A percentile compares a stretch with the other conserved stretches of the same genome.
Evolutionary conservation across 768 basidiomycete species (phyloP).

Genomic region (Russula ochroleuca): DNA sequence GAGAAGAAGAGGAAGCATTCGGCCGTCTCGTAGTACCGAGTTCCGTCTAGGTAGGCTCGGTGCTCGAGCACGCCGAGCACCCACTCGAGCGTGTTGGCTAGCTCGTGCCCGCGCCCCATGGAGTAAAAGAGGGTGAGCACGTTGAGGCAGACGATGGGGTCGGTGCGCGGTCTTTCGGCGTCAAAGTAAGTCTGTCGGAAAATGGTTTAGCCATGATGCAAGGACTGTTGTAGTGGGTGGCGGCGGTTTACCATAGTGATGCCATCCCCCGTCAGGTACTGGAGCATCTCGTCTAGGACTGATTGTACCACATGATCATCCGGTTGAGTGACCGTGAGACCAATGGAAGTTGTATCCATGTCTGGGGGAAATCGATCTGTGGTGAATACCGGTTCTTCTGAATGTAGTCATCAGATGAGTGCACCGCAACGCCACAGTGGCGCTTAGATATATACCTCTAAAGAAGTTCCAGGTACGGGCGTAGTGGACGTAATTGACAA

Average conservation of each 20-base stretch:
- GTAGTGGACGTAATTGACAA: constrained; percentile 41
- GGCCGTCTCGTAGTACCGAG: constrained; percentile 50
- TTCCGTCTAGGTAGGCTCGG: constrained; percentile 52
- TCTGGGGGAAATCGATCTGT: constrained; percentile 51
- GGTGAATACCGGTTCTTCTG: constrained; percentile 37
- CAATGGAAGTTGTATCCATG: constrained; percentile 56
- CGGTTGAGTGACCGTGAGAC: constrained; percentile 40
- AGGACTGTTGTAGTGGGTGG: not conserved
- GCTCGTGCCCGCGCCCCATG: constrained; percentile 45
- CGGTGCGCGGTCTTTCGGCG: constrained; percentile 46
- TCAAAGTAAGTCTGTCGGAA: constrained; percentile 49
- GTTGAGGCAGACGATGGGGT: constrained; percentile 53
- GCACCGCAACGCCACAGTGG: constrained; percentile 36
- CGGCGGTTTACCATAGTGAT: constrained; percentile 35
- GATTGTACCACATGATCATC: constrained; percentile 36
- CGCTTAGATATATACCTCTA: constrained; percentile 36
- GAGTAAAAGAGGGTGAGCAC: constrained; percentile 47
- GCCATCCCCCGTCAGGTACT: constrained; percentile 46
- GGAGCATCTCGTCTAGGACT: constrained; percentile 56
- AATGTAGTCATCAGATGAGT: constrained; percentile 30
- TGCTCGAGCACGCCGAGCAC: constrained; percentile 46
- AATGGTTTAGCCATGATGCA: constrained; percentile 3
- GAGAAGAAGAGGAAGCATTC: constrained; percentile 54
- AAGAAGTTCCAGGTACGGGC: constrained; percentile 54
- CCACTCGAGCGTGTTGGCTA: constrained; percentile 46